Evolutionary conservation across 257 asterid genomes (phyloP), one percentile per base, ranked within the genome.

Genomic region (Solanum appendiculatum): DNA sequence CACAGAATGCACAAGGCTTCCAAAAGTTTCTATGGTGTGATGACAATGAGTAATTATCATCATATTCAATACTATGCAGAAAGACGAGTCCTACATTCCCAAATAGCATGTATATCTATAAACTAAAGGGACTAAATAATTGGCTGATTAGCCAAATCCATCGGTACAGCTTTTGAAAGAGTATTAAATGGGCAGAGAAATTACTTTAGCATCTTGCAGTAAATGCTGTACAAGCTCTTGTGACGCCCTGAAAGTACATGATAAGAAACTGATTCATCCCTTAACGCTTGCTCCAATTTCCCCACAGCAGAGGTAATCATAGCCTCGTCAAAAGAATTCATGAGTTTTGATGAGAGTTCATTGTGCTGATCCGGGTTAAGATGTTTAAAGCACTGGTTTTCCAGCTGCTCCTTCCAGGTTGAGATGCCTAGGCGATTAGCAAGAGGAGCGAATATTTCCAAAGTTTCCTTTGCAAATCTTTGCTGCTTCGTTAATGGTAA

Each of bases 351-450:
- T 12, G 98, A 93, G 64, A 97, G 89, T 56, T 92, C 98, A 91
- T 86, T 88, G 92, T 96, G 94, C 83, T 94, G 93, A 73, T 92
- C 93, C 2, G 99, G 99, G 86, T 93, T 86, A 54, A 97, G 95
- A 89, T 93, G 86, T 54, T 92, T 92, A 91, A 97, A 97, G 90
- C 98, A 94, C 20, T 96, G 94, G 90, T 97, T 94, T 87, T 97
- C 99, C 12, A 97, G 94, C 95, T 92, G 96, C 86, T 94, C 98
- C 85, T 97, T 97, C 99, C 98, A 97, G 29, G 96, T 94, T 33
- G 92, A 97, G 87, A 96, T 96, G 37, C 99, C 99, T 89, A 97
- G 90, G 86, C 99, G 96, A 87, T 95, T 96, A 37, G 99, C 98
- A 86, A 97, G 89, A 20, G 99, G 99, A 77, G 91, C 98, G 86